These are phyloP conservation scores for Pachyrhizus erosus DNA, from an alignment of 306 rosid species.

Conservation along the genomic window DNA sequence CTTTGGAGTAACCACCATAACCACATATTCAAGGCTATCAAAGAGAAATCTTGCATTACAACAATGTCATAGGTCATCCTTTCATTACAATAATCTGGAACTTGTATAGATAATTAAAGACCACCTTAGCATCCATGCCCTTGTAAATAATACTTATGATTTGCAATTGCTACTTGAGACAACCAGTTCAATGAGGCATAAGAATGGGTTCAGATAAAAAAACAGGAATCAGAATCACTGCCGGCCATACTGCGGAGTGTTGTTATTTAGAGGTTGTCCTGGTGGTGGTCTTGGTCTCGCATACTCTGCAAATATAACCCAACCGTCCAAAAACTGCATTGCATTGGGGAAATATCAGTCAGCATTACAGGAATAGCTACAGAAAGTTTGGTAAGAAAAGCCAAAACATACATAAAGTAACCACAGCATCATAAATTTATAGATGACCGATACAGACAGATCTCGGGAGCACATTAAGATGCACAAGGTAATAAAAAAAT, in stretches of 20 bases:
- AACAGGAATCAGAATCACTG: conserved; percentile 44
- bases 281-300: conserved; percentile 84
- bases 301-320: conserved; percentile 99
- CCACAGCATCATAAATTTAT: not conserved
- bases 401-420: not conserved
- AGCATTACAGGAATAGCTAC: conserved; percentile 5
- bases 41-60: conserved; percentile 30
- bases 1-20: not conserved
- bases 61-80: conserved; percentile 9
- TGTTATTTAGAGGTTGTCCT: conserved; percentile 44
- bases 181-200: conserved; percentile 36
- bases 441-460: not conserved
- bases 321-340: conserved; percentile 88
- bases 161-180: conserved; percentile 6
- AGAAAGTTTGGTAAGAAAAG: not conserved
- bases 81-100: conserved; percentile 26
- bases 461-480: conserved; percentile 5
- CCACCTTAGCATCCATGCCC: not conserved
- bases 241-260: conserved; percentile 47
- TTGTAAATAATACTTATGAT: conserved; percentile 23
- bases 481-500: not conserved
- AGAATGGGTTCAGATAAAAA: conserved; percentile 31
- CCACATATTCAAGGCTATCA: not conserved
- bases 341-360: conserved; percentile 31
- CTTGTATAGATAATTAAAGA: conserved; percentile 26